Conservation (phyloP, 441 rosid genomes). For the Populus trichocarpa region DNA sequence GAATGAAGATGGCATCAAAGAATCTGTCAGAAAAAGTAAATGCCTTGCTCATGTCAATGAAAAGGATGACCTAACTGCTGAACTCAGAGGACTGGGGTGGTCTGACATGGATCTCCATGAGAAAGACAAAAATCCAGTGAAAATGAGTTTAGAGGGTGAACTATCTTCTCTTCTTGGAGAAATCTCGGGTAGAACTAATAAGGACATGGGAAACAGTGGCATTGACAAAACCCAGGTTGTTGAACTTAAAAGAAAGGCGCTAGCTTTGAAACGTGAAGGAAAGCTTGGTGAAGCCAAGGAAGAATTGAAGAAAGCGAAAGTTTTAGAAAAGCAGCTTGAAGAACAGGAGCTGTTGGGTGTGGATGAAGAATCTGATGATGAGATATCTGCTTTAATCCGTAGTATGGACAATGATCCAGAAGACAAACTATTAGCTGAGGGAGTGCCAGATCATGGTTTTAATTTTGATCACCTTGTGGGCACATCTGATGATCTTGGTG, state of each 20-base stretch:
- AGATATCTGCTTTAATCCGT: constrained; percentile 62
- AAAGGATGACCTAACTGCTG: constrained; percentile 62
- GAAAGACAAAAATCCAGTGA: constrained; percentile 45
- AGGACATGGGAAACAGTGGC: constrained; percentile 30
- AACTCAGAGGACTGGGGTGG: constrained; percentile 83
- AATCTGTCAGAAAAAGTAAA: constrained; percentile 43
- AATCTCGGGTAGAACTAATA: constrained; percentile 36
- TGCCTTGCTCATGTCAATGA: constrained; percentile 36
- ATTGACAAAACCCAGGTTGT: constrained; percentile 55
- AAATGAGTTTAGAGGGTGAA: constrained; percentile 75
- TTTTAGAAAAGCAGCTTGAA: constrained; percentile 86
- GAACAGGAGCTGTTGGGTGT: constrained; percentile 77
- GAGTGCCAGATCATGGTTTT: constrained; percentile 33
- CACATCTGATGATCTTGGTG: constrained; percentile 46
- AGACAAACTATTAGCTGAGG: constrained; percentile 44
- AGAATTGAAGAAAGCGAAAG: constrained; percentile 83
- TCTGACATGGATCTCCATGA: constrained; percentile 55
- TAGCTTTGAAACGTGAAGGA: constrained; percentile 82
- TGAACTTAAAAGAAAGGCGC: constrained; percentile 81
- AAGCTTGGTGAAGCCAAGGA: constrained; percentile 95
- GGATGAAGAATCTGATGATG: constrained; percentile 88
- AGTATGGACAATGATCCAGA: constrained; percentile 57
- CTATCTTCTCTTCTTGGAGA: constrained; percentile 73
- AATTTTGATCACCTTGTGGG: constrained; percentile 46
- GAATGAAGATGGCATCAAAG: constrained; percentile 39